phyloP scores from a whole-genome alignment of 805 yeast species.

The Tetrapisispora taiwanensis region DNA sequence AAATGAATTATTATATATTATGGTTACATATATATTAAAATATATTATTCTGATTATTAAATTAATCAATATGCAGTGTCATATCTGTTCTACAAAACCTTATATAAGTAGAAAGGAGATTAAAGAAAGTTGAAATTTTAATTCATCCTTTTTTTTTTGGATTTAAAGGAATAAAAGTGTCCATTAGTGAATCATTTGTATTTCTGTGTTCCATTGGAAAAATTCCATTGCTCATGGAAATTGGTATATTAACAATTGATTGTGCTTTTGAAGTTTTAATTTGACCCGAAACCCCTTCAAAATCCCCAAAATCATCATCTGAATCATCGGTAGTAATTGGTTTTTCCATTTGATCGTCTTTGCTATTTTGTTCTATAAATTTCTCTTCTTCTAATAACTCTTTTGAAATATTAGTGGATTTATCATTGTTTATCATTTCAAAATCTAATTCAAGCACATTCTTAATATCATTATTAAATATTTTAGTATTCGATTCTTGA shows the following conservation, averaged over 20 bases:
- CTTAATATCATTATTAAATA: background rate
- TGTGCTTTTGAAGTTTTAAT: background rate
- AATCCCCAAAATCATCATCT: constrained; percentile 22
- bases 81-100: too few species aligned
- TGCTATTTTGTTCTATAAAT: background rate
- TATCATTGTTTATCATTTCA: background rate
- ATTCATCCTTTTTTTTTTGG: constrained; percentile 15
- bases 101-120: too few species aligned
- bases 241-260: too few species aligned
- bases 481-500: too few species aligned
- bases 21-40: too few species aligned
- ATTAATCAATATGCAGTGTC: background rate
- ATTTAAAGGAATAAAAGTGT: constrained; percentile 21
- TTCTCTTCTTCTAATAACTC: background rate
- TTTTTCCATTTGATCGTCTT: background rate
- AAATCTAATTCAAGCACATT: background rate
- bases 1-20: too few species aligned
- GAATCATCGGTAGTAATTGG: constrained; percentile 1
- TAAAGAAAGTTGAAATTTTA: background rate
- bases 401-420: background rate
- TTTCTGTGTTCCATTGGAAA: background rate
- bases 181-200: constrained; percentile 4
- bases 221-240: too few species aligned
- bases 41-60: too few species aligned
- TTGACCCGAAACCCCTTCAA: constrained; percentile 6